Percentiles rank a stretch among this genome's conserved stretches.
Conservation (phyloP, 176 grass and related monocot species). For the Olyra latifolia region DNA sequence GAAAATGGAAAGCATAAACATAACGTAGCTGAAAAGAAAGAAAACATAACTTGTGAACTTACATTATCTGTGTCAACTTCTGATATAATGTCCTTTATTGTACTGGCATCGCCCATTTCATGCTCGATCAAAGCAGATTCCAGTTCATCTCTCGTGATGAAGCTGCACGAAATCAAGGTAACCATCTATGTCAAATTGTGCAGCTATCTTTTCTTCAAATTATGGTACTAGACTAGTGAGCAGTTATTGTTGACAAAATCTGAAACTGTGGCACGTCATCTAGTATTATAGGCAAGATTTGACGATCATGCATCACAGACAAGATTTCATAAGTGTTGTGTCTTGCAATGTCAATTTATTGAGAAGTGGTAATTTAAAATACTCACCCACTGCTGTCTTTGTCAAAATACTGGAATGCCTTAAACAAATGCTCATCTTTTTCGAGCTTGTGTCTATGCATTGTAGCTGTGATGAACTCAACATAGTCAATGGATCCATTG, state of each 20-base stretch:
- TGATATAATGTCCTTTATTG: slow-evolving; percentile 95
- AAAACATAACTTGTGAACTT: slow-evolving; percentile 3
- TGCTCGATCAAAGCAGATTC: slow-evolving; percentile 88
- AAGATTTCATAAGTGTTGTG: background rate
- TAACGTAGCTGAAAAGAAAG: background rate
- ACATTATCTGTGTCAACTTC: slow-evolving; percentile 97
- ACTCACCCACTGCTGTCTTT: slow-evolving; percentile 93
- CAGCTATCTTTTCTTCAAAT: background rate
- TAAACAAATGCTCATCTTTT: slow-evolving; percentile 87
- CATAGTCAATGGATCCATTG: slow-evolving; percentile 96
- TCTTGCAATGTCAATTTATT: background rate
- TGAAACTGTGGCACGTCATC: background rate
- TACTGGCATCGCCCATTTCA: slow-evolving; percentile 78
- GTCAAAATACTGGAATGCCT: slow-evolving; percentile 94
- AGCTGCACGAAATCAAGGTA: slow-evolving; percentile 51
- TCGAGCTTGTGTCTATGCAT: slow-evolving; percentile 95
- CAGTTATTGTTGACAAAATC: slow-evolving; percentile 12
- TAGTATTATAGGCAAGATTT: background rate
- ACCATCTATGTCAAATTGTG: slow-evolving; percentile 24
- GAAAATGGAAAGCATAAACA: slow-evolving; percentile 7
- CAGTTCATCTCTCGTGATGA: slow-evolving; percentile 95
- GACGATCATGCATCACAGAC: background rate
- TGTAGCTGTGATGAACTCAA: slow-evolving; percentile 98
- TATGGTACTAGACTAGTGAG: slow-evolving; percentile 1
- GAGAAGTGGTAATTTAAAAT: background rate